These are phyloP conservation scores for Globisporangium spiculum DNA, from an alignment of 352 stramenopile species.

Conservation along the genomic window DNA sequence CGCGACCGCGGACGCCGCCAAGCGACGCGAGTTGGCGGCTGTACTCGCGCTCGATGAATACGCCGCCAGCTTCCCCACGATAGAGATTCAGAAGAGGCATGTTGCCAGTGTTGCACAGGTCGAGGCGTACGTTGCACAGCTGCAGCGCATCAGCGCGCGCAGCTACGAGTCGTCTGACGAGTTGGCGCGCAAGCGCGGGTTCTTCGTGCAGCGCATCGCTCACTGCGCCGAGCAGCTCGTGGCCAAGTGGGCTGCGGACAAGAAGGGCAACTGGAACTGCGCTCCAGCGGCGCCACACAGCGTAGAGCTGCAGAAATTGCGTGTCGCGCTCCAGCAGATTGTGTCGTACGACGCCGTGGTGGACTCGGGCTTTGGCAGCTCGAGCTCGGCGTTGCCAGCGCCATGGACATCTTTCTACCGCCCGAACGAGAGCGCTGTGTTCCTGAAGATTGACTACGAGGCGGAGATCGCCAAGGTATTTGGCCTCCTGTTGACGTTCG, in stretches of 20 bases:
- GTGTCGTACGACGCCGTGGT: conserved; percentile 31
- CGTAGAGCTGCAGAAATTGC: conserved; percentile 37
- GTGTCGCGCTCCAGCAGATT: conserved; percentile 41
- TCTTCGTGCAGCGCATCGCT: conserved; percentile 32
- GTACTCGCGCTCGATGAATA: conserved; percentile 41
- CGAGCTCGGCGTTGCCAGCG: conserved; percentile 13
- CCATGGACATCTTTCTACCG: conserved; percentile 61
- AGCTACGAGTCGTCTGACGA: conserved; percentile 33
- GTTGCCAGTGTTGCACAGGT: conserved; percentile 6
- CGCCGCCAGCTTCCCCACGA: conserved; percentile 11
- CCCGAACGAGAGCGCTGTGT: conserved; percentile 28
- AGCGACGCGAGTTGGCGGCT: conserved; percentile 24
- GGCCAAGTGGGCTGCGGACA: conserved; percentile 15
- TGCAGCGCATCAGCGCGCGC: conserved; percentile 38
- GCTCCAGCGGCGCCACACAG: conserved; percentile 8
- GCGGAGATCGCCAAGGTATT: conserved; percentile 52
- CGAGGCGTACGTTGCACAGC: conserved; percentile 28
- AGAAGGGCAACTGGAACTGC: conserved; percentile 38
- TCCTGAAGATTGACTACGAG: conserved; percentile 32
- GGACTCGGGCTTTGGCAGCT: background rate
- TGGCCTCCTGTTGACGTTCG: conserved; percentile 39
- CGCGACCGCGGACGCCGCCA: conserved; percentile 23
- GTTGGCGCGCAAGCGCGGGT: conserved; percentile 35
- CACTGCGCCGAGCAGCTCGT: conserved; percentile 14
- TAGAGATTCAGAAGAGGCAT: conserved; percentile 9